Evolutionary conservation across 148 eudicot species (phyloP), one percentile per base, ranked within the genome.

Genomic region (Oxyria digyna): DNA sequence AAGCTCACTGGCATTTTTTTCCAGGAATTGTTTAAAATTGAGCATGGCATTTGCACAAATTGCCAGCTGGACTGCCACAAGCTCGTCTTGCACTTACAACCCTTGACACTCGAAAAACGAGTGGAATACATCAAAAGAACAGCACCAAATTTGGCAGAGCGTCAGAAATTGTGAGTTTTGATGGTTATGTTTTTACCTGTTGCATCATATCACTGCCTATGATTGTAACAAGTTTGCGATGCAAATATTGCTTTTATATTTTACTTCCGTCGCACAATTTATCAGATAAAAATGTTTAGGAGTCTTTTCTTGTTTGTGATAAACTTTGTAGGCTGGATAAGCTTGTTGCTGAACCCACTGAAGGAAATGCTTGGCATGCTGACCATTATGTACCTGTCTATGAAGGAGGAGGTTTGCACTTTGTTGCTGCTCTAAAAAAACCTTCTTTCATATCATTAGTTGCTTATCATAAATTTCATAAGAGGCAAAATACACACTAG

Each of bases 331-430:
- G 99, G 78, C 40, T 87, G 74, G 85, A 82, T 38, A 91, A 85
- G 79, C 96, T 94, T 75, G 89, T 91, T 67, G 71, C 72, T 67
- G 89, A 88, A 50, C 97, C 99, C 69, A 79, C 78, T 65, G 99
- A 94, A 71, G 97, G 99, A 72, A 88, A 94, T 69, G 91, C 99
- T 69, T 94, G 99, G 99, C 97, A 94, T 76, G 99, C 97, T 10
- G 99, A 94, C 76, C 99, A 94, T 78, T 76, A 85, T 54, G 70
- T 91, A 69, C 87, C 99, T 45, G 99, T 94, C 63, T 94, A 80
- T 71, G 78, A 73, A 66, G 99, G 99, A 69, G 99, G 99, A 87
- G 99, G 99, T 94, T 69, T 33, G 21, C 63, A n/a, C n/a, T n/a
- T n/a, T n/a, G n/a, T n/a, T 75, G 49, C 38, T 35, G 3, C 38